Evolutionary conservation across 805 yeast species (phyloP).

Genomic region (Saturnispora dispora): DNA sequence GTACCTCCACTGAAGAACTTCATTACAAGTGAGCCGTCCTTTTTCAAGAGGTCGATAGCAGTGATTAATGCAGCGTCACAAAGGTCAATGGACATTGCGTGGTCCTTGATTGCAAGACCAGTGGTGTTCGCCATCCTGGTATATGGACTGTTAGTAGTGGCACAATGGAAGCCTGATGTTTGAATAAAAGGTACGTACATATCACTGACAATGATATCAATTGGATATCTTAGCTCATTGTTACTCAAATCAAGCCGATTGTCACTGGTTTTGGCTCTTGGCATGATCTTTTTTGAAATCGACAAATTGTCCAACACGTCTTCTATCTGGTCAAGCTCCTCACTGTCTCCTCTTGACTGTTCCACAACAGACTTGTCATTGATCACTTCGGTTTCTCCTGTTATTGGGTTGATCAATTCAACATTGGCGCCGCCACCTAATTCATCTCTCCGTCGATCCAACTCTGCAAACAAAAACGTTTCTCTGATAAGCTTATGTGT

Average conservation of each 20-base stretch:
- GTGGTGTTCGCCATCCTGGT: constrained; percentile 90
- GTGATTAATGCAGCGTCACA: constrained; percentile 86
- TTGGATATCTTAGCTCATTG: constrained; percentile 26
- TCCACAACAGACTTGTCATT: constrained; percentile 15
- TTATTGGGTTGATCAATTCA: background rate
- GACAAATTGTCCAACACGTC: constrained; percentile 1
- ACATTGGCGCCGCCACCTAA: constrained; percentile 4
- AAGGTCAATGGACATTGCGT: constrained; percentile 75
- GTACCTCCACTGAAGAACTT: constrained; percentile 82
- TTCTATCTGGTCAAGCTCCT: constrained; percentile 3
- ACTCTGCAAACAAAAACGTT: constrained; percentile 32
- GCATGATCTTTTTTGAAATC: constrained; percentile 2
- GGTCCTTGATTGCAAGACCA: constrained; percentile 76
- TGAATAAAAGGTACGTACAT: constrained; percentile 68
- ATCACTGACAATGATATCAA: constrained; percentile 69
- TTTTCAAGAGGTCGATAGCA: constrained; percentile 58
- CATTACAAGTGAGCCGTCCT: constrained; percentile 69
- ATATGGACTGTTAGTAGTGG: constrained; percentile 70
- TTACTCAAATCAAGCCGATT: constrained; percentile 2
- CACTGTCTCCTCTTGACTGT: constrained; percentile 13
- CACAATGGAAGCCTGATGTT: constrained; percentile 40
- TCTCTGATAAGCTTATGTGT: constrained; percentile 51
- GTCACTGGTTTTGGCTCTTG: background rate
- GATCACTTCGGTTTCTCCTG: constrained; percentile 4
- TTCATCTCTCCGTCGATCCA: constrained; percentile 22